Evolutionary conservation across 352 stramenopile species (phyloP), one percentile per base, ranked within the genome.

Genomic region (Phytopythium oedochilum): DNA sequence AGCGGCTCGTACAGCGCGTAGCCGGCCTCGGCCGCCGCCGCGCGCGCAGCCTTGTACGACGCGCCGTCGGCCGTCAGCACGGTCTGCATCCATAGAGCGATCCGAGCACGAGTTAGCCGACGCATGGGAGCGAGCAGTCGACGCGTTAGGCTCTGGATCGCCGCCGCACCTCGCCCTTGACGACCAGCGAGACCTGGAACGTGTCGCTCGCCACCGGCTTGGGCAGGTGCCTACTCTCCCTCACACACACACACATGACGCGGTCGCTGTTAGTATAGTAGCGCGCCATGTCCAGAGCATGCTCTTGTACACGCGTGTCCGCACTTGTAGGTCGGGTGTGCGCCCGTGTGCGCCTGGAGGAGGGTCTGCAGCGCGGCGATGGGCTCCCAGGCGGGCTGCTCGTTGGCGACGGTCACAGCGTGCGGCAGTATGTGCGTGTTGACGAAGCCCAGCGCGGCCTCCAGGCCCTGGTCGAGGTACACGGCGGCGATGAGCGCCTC

Each of bases 401-500:
- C 66, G 14, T 68, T 89, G 26, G 75, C 75, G 51, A 80, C 75
- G 44, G 78, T 62, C 20, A 85, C 64, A 11, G 80, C 70, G 5
- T 72, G 70, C 31, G 82, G 80, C 50, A 89, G 49, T 44, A 92
- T 70, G n/a, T 76, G 60, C 1, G 64, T 73, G 25, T 83, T 81
- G 20, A 92, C 69, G 43, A 92, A 92, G 14, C 68, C 57, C 29
- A 94, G 59, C 38, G 82, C 82, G 7, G 53, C 54, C 26, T 86
- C 78, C 40, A 94, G 71, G 15, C 80, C 82, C 70, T 91, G 75
- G 38, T 92, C 82, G 23, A 92, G 42, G 58, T 92, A 92, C 18
- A 92, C 66, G 1, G 79, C 82, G 1, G 75, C 82, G 69, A 92
- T 90, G 23, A 92, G 60, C n/a, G 82, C 67, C 48, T 94, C 82